Evolutionary conservation across 2,329 filamentous ascomycete genomes (phyloP).

Genomic region (Ophiostoma piceae): DNA sequence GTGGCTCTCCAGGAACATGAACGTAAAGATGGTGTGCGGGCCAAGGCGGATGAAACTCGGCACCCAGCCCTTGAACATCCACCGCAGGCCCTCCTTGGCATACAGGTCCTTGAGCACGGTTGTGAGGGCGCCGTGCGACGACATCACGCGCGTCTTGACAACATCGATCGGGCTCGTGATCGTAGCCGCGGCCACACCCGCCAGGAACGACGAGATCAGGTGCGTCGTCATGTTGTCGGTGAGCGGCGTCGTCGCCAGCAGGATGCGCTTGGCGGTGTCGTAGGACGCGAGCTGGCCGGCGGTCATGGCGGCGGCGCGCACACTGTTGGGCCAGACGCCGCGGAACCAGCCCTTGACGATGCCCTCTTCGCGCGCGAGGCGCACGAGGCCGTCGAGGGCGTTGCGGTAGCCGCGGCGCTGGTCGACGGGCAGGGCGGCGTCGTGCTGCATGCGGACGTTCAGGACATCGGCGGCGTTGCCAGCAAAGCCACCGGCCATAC

Average conservation of each 20-base stretch:
- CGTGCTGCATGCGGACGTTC: conserved; percentile 98
- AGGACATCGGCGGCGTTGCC: conserved; percentile 95
- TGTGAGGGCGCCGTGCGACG: conserved; percentile 47
- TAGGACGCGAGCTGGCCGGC: conserved; percentile 78
- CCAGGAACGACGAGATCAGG: conserved; percentile 70
- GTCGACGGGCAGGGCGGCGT: conserved; percentile 64
- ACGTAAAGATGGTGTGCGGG: conserved; percentile 80
- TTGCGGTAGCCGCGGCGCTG: conserved; percentile 84
- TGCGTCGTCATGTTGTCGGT: conserved; percentile 69
- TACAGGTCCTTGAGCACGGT: conserved; percentile 65
- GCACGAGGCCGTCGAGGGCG: conserved; percentile 76
- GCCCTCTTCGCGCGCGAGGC: conserved; percentile 86
- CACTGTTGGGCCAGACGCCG: conserved; percentile 77
- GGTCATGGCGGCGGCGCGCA: conserved; percentile 82
- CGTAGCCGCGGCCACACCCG: conserved; percentile 78
- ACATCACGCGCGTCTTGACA: conserved; percentile 86
- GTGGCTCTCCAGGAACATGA: conserved; percentile 81
- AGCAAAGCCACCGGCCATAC: conserved; percentile 80
- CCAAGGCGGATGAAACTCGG: conserved; percentile 65
- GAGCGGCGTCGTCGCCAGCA: conserved; percentile 62
- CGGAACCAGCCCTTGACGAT: conserved; percentile 64
- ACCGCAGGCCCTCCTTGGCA: conserved; percentile 63
- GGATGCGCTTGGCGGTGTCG: conserved; percentile 69
- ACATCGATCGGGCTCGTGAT: conserved; percentile 83
- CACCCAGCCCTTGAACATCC: conserved; percentile 89